Evolutionary conservation across 352 stramenopile species (phyloP).

Genomic region (Phytophthora capsici): DNA sequence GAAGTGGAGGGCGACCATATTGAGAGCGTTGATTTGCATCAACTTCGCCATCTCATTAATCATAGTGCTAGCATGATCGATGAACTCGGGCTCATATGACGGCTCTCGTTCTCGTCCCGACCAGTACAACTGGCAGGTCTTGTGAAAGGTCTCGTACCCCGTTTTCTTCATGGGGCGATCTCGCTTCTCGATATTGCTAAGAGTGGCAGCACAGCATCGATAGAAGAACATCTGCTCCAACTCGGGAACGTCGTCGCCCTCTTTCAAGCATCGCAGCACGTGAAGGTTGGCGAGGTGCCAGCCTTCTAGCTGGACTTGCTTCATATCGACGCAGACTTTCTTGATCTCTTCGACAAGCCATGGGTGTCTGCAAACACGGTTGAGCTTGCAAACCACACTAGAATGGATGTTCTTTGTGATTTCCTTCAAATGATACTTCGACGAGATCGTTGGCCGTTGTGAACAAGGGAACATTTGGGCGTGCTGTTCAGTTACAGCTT

Average conservation of each 20-base stretch:
- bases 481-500: too few species aligned
- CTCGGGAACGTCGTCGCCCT: conserved; percentile 3
- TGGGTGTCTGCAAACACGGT: conserved; percentile 9
- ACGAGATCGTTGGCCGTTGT: too few species aligned
- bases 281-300: conserved; percentile 35
- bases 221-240: conserved; percentile 14
- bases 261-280: conserved; percentile 18
- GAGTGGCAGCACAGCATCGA: conserved; percentile 17
- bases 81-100: background rate
- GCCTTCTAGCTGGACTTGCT: conserved; percentile 29
- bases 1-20: conserved; percentile 23
- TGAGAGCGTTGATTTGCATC: conserved; percentile 15
- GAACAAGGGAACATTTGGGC: too few species aligned
- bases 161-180: background rate
- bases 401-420: conserved; percentile 10
- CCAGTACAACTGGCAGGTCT: conserved; percentile 18
- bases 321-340: conserved; percentile 17
- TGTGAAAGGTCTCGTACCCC: too few species aligned
- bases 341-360: conserved; percentile 23
- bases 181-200: conserved; percentile 3
- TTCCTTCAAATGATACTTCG: background rate
- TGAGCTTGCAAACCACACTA: conserved; percentile 24
- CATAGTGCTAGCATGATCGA: conserved; percentile 1
- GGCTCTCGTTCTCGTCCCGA: background rate
- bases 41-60: background rate